Percentiles rank a stretch among this genome's conserved stretches.
These are phyloP conservation scores for Candida rishiriensis DNA, from an alignment of 805 yeast genomes.

Conservation along the genomic window DNA sequence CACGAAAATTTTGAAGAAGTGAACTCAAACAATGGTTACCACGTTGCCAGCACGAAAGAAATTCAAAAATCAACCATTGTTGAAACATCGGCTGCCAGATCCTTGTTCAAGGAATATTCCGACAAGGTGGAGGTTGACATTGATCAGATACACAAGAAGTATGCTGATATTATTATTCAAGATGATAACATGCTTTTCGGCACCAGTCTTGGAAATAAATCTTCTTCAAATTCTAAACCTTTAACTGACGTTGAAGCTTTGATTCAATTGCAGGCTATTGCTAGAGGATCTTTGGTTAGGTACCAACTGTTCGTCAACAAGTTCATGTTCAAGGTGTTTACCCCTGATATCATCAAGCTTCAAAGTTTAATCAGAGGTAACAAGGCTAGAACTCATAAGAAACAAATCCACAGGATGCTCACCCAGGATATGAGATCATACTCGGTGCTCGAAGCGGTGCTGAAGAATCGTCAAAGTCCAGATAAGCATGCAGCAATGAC, in stretches of 20 bases:
- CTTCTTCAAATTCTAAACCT: background rate
- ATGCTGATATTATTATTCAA: constrained; percentile 17
- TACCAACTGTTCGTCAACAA: constrained; percentile 58
- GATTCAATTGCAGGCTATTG: constrained; percentile 56
- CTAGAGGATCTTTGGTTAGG: constrained; percentile 66
- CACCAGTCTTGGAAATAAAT: constrained; percentile 6
- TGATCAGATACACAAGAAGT: constrained; percentile 28
- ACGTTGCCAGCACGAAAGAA: background rate
- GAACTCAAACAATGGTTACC: too few species aligned
- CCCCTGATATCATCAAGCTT: constrained; percentile 43
- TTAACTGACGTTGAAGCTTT: constrained; percentile 7
- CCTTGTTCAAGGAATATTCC: constrained; percentile 15
- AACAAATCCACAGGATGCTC: constrained; percentile 9
- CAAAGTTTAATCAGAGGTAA: constrained; percentile 52
- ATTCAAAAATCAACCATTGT: background rate
- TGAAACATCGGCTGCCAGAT: constrained; percentile 22
- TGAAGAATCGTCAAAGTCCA: constrained; percentile 26
- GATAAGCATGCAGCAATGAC: constrained; percentile 14
- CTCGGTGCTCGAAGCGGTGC: constrained; percentile 36
- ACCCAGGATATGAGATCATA: constrained; percentile 27
- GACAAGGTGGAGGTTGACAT: constrained; percentile 17
- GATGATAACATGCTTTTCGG: constrained; percentile 13
- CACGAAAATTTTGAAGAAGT: background rate
- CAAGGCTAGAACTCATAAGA: constrained; percentile 26
- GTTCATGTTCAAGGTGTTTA: constrained; percentile 56